Conservation (phyloP, 495 filamentous ascomycete genomes). For the Hypoxylon trugodes region DNA sequence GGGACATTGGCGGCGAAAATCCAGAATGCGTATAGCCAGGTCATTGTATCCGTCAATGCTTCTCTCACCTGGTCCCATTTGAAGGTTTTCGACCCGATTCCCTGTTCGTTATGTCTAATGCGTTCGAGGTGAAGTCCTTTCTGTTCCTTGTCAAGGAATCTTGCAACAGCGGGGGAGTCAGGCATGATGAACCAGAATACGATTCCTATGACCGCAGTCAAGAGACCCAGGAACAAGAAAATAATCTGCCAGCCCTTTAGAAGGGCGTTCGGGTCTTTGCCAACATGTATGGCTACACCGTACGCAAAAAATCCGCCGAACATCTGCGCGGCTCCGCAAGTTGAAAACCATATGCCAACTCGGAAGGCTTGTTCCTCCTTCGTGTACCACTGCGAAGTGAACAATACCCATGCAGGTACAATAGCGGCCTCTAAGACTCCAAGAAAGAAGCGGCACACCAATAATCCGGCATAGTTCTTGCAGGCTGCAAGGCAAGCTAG, state of each 20-base stretch:
- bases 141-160: constrained; percentile 71
- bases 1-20: constrained; percentile 69
- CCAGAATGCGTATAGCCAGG: constrained; percentile 69
- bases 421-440: constrained; percentile 69
- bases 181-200: constrained; percentile 71
- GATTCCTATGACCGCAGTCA: constrained; percentile 66
- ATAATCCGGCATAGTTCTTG: constrained; percentile 52
- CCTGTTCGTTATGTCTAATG: constrained; percentile 70
- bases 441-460: constrained; percentile 67
- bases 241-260: constrained; percentile 73
- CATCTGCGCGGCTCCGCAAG: constrained; percentile 68
- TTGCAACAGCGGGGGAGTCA: constrained; percentile 72
- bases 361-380: constrained; percentile 66
- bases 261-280: constrained; percentile 54
- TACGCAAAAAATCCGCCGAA: constrained; percentile 71
- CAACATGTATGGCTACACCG: constrained; percentile 66
- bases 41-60: constrained; percentile 54
- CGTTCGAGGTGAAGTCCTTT: constrained; percentile 65
- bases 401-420: constrained; percentile 68
- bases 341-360: constrained; percentile 70
- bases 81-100: constrained; percentile 74
- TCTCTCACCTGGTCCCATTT: constrained; percentile 69
- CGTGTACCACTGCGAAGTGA: constrained; percentile 71
- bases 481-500: constrained; percentile 62
- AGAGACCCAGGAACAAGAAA: constrained; percentile 70